Percentiles rank a stretch among this genome's conserved stretches.
Conservation (phyloP, 2,329 filamentous ascomycete species). For the Neopestalotiopsis sp. region DNA sequence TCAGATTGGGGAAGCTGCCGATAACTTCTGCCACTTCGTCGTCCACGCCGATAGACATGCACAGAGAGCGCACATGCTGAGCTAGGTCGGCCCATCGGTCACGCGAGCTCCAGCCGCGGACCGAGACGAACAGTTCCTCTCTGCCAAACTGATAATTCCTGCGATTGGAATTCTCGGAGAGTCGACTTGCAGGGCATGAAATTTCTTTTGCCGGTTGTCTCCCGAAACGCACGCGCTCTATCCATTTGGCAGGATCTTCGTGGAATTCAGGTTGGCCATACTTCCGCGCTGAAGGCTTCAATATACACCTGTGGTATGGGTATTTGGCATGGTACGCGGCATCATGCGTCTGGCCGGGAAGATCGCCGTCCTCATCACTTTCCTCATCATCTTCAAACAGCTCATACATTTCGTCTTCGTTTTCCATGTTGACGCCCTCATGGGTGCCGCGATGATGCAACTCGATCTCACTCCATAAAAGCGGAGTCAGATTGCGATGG, state of each 20-base stretch:
- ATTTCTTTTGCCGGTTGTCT: neutral
- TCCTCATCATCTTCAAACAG: no score
- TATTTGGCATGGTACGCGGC: neutral
- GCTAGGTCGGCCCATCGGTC: conserved; percentile 14
- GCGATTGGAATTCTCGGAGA: neutral
- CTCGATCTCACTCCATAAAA: conserved; percentile 18
- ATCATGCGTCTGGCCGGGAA: neutral
- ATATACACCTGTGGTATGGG: neutral
- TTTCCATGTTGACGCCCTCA: conserved; percentile 13
- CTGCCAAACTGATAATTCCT: conserved; percentile 6
- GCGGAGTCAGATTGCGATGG: conserved; percentile 12
- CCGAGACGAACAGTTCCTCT: conserved; percentile 1
- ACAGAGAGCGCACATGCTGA: conserved; percentile 13
- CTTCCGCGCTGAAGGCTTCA: neutral
- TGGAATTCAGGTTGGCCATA: neutral
- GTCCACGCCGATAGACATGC: conserved; percentile 18
- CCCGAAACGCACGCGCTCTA: neutral
- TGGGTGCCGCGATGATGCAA: conserved; percentile 16
- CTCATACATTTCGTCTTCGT: neutral
- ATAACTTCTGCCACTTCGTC: conserved; percentile 10
- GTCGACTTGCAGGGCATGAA: neutral
- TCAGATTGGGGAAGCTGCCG: conserved; percentile 5
- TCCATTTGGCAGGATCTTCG: neutral
- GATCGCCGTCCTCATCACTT: neutral
- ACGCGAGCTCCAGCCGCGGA: neutral